Conservation (phyloP, 192 early-diverging fungal species). For the Chytriomyces sp. region DNA sequence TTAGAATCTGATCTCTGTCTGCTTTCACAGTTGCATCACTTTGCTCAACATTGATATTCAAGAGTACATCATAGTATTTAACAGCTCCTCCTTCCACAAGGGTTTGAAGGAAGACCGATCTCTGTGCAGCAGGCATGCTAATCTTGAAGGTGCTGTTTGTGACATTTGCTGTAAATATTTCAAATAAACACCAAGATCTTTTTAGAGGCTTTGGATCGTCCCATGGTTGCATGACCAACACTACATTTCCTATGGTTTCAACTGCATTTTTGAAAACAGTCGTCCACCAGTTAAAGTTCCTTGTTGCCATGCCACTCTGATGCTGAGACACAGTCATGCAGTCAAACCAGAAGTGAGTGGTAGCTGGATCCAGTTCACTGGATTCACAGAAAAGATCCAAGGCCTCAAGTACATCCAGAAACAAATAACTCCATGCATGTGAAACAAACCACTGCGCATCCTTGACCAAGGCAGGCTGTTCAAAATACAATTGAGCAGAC, state of each 20-base stretch:
- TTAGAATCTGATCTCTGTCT: not conserved
- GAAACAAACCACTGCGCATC: conserved; percentile 23
- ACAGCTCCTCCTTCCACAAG: not conserved
- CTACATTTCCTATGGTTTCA: conserved; percentile 23
- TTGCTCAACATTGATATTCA: not conserved
- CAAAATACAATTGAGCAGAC: too few relatives aligned
- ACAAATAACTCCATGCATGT: conserved; percentile 28
- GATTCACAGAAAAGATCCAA: conserved; percentile 14
- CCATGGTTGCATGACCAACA: conserved; percentile 37
- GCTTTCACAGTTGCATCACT: not conserved
- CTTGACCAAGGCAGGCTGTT: too few relatives aligned
- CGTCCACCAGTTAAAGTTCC: conserved; percentile 25
- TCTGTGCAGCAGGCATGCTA: conserved; percentile 5
- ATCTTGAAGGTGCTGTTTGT: conserved; percentile 32
- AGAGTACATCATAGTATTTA: not conserved
- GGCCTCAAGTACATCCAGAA: conserved; percentile 26
- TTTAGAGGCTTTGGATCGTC: conserved; percentile 29
- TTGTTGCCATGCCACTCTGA: conserved; percentile 4
- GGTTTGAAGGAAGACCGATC: not conserved
- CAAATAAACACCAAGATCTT: conserved; percentile 39
- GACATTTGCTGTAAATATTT: conserved; percentile 19
- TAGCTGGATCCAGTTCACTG: not conserved
- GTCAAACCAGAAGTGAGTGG: conserved; percentile 32
- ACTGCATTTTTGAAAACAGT: conserved; percentile 31
- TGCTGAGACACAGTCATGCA: conserved; percentile 33